phyloP scores from a whole-genome alignment of 2,329 filamentous ascomycete species.

The Xylariales sp. region DNA sequence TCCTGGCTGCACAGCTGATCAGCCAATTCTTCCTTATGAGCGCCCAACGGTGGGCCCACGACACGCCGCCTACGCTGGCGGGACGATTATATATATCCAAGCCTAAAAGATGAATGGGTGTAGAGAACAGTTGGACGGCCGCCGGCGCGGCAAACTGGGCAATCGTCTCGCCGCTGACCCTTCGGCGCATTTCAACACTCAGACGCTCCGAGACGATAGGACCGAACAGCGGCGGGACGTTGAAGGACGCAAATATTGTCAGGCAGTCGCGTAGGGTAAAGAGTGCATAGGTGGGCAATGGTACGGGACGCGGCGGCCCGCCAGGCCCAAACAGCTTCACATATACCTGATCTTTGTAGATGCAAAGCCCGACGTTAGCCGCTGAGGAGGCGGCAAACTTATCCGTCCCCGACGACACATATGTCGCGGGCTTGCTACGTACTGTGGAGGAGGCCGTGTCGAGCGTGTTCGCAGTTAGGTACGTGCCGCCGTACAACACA shows the following conservation, averaged over 20 bases:
- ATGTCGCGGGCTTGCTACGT: constrained; percentile 64
- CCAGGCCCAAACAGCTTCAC: constrained; percentile 81
- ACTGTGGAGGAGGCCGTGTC: constrained; percentile 81
- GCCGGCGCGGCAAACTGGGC: constrained; percentile 87
- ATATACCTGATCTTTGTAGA: constrained; percentile 91
- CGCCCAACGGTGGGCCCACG: constrained; percentile 69
- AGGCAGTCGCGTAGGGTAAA: constrained; percentile 87
- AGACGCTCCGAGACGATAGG: constrained; percentile 71
- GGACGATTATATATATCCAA: constrained; percentile 86
- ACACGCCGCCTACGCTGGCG: constrained; percentile 41
- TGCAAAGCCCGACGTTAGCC: constrained; percentile 86
- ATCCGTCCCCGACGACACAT: constrained; percentile 76
- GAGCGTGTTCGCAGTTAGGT: constrained; percentile 86
- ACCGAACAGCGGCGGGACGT: constrained; percentile 82
- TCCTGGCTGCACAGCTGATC: constrained; percentile 77
- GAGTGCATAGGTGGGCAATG: constrained; percentile 77
- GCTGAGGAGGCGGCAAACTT: constrained; percentile 85
- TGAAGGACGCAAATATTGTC: constrained; percentile 93
- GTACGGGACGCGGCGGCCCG: constrained; percentile 66
- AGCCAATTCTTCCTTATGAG: constrained; percentile 81
- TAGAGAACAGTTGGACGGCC: constrained; percentile 80
- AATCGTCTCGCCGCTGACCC: constrained; percentile 66
- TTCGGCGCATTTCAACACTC: constrained; percentile 62
- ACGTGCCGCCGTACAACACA: constrained; percentile 87
- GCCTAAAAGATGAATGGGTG: constrained; percentile 85